These are phyloP conservation scores for Aegilops longissima DNA, from an alignment of 176 grass and related monocot species.

Conservation along the genomic window DNA sequence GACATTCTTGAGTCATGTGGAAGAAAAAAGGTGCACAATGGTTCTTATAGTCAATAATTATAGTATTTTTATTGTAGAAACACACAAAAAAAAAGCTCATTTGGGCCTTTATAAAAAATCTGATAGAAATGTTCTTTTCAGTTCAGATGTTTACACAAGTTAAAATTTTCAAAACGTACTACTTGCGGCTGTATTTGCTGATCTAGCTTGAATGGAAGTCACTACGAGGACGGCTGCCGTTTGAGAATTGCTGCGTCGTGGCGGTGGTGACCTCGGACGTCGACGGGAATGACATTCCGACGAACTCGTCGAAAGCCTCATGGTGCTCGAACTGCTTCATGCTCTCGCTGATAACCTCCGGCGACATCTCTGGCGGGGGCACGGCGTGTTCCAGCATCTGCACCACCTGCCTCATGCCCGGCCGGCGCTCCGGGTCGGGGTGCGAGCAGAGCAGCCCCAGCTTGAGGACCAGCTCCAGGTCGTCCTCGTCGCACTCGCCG, in stretches of 20 bases:
- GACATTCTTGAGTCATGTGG: not conserved
- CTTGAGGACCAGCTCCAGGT: slow-evolving; percentile 64
- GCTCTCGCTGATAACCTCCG: not conserved
- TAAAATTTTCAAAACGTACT: too few species aligned
- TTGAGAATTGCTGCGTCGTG: slow-evolving; percentile 15
- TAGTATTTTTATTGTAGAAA: too few species aligned
- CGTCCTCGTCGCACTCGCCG: slow-evolving; percentile 37
- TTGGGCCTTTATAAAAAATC: not conserved
- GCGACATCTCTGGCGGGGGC: slow-evolving; percentile 34
- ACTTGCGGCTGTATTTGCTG: not conserved
- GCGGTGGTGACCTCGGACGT: slow-evolving; percentile 27
- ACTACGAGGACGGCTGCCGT: not conserved
- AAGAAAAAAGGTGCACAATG: too few species aligned
- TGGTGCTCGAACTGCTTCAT: slow-evolving; percentile 16
- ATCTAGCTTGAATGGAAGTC: not conserved
- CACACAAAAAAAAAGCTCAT: not conserved
- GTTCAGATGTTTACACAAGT: not conserved
- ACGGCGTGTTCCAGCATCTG: slow-evolving; percentile 46
- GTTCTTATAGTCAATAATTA: too few species aligned
- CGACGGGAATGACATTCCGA: not conserved
- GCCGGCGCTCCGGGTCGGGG: slow-evolving; percentile 43
- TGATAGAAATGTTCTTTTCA: not conserved
- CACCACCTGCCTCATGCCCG: slow-evolving; percentile 73
- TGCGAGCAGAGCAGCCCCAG: slow-evolving; percentile 77
- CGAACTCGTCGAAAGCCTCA: slow-evolving; percentile 58